These are phyloP conservation scores for barrel medic (Medicago truncatula) DNA, from an alignment of 306 rosid species.

Conservation along the genomic window MtrunA17r5.0-ANR NC_053047.1:15254001-15254500, in stretches of 20 bases:
- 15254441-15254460: slow-evolving; percentile 17
- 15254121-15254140: slow-evolving; percentile 92
- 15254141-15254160: slow-evolving; percentile 89
- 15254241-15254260: slow-evolving; percentile 16
- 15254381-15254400: slow-evolving; percentile 90
- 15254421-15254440: slow-evolving; percentile 77
- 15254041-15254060: slow-evolving; percentile 50
- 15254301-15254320: slow-evolving; percentile 95
- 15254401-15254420: slow-evolving; percentile 98
- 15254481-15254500: slow-evolving; percentile 9
- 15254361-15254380: slow-evolving; percentile 86
- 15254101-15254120: slow-evolving; percentile 97
- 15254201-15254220: slow-evolving; percentile 13
- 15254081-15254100: slow-evolving; percentile 95
- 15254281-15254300: slow-evolving; percentile 99
- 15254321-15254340: slow-evolving; percentile 91
- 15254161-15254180: slow-evolving; percentile 83
- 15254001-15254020: no score
- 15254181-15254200: slow-evolving; percentile 43
- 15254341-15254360: slow-evolving; percentile 96
- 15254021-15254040: no score
- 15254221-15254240: no score
- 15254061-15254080: slow-evolving; percentile 74
- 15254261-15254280: slow-evolving; percentile 16
- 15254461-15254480: slow-evolving; percentile 18